Evolutionary conservation across 169 alveolate species (phyloP).

Genomic region (Theileria sp.): DNA sequence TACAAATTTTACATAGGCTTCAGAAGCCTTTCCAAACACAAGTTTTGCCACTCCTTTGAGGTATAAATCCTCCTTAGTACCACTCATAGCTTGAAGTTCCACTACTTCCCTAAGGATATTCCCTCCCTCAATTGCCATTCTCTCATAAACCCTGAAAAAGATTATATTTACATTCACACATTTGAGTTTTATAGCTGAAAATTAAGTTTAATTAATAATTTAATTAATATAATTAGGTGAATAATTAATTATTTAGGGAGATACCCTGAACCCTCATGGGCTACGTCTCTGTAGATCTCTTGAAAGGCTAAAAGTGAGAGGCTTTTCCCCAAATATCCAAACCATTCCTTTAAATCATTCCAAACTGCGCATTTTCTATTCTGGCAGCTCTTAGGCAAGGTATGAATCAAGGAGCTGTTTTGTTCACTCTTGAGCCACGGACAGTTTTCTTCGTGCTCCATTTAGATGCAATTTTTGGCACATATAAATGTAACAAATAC

Average conservation of each 20-base stretch:
- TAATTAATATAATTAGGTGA: background rate
- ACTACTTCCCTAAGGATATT: slow-evolving; percentile 44
- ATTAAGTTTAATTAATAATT: background rate
- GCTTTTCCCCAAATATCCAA: slow-evolving; percentile 54
- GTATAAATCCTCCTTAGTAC: slow-evolving; percentile 36
- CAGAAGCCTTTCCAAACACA: slow-evolving; percentile 25
- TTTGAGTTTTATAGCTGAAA: background rate
- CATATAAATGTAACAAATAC: background rate
- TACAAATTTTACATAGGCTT: slow-evolving; percentile 16
- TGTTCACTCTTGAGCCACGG: slow-evolving; percentile 51
- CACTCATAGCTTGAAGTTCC: slow-evolving; percentile 35
- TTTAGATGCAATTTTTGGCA: slow-evolving; percentile 21
- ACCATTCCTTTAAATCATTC: slow-evolving; percentile 65
- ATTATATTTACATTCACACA: background rate
- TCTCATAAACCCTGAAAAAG: slow-evolving; percentile 51
- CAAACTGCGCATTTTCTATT: slow-evolving; percentile 66
- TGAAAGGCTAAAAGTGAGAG: slow-evolving; percentile 47
- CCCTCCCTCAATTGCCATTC: slow-evolving; percentile 70
- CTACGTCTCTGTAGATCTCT: slow-evolving; percentile 63
- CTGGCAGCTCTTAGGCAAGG: slow-evolving; percentile 51
- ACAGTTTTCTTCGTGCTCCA: slow-evolving; percentile 70
- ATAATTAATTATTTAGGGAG: background rate
- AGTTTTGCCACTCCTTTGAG: slow-evolving; percentile 38
- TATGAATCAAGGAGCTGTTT: slow-evolving; percentile 30
- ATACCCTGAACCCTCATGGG: slow-evolving; percentile 69